A percentile compares a stretch with the other conserved stretches of the same genome.
Conservation (phyloP, 306 rosid genomes). For the Geum urbanum region DNA sequence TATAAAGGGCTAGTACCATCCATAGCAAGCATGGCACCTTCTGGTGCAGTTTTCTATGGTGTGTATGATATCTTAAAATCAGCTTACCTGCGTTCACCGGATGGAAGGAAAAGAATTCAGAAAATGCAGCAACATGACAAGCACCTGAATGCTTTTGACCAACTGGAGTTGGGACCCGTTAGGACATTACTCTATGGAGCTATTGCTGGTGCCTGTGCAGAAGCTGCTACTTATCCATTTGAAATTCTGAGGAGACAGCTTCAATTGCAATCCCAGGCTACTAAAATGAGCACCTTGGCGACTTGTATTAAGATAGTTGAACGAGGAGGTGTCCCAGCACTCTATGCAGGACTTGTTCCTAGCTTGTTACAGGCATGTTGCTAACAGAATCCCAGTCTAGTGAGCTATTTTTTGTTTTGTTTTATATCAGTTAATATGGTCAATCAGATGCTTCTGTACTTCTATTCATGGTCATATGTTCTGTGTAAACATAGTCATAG, state of each 20-base stretch:
- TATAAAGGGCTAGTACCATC: constrained; percentile 96
- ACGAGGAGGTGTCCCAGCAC: constrained; percentile 81
- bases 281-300: constrained; percentile 73
- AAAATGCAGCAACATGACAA: constrained; percentile 58
- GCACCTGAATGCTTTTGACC: constrained; percentile 78
- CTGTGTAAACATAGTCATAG: constrained; percentile 9
- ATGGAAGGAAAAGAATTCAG: constrained; percentile 75
- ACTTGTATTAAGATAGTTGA: constrained; percentile 73
- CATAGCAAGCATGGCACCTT: constrained; percentile 89
- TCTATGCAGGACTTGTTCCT: constrained; percentile 91
- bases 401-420: not conserved
- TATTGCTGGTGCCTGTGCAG: constrained; percentile 94
- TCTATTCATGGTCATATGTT: too few relatives aligned
- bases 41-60: constrained; percentile 93
- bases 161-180: constrained; percentile 84
- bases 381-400: constrained; percentile 18
- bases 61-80: constrained; percentile 86
- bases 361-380: constrained; percentile 84
- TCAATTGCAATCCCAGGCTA: constrained; percentile 80
- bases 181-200: constrained; percentile 87
- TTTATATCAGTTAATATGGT: constrained; percentile 2
- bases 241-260: constrained; percentile 90
- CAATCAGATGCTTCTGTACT: not conserved
- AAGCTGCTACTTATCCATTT: constrained; percentile 90
- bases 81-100: constrained; percentile 77